These are phyloP conservation scores for Saccharomyces hybrid DNA, from an alignment of 1,139 yeast genomes.

Conservation along the genomic window DNA sequence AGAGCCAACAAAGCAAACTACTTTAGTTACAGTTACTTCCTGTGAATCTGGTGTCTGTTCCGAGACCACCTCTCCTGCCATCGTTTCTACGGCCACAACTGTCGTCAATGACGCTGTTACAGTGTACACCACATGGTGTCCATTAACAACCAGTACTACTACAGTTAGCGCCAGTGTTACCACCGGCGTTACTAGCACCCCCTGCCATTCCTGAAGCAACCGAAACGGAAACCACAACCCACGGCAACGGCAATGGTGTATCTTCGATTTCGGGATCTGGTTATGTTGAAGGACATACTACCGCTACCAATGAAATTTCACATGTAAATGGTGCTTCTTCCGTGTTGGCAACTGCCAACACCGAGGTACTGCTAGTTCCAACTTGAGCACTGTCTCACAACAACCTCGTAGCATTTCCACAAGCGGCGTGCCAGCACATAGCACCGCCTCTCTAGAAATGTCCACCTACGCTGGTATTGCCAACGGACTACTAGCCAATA, in stretches of 20 bases:
- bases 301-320: background rate
- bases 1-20: conserved; percentile 11
- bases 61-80: conserved; percentile 15
- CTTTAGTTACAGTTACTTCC: conserved; percentile 42
- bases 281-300: background rate
- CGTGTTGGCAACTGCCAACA: background rate
- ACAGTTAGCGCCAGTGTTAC: background rate
- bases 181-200: background rate
- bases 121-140: conserved; percentile 29
- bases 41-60: conserved; percentile 32
- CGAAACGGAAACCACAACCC: background rate
- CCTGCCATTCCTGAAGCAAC: background rate
- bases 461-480: background rate
- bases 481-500: background rate
- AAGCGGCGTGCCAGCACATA: background rate
- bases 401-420: background rate
- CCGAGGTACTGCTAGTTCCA: background rate
- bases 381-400: background rate
- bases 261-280: background rate
- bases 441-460: background rate
- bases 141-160: conserved; percentile 14
- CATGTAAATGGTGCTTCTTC: background rate
- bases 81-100: conserved; percentile 7
- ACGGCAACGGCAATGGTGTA: background rate
- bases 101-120: conserved; percentile 23